Evolutionary conservation across 75 land plant genomes (phyloP), one percentile per base, ranked within the genome.

Genomic region (Picea glauca): DNA sequence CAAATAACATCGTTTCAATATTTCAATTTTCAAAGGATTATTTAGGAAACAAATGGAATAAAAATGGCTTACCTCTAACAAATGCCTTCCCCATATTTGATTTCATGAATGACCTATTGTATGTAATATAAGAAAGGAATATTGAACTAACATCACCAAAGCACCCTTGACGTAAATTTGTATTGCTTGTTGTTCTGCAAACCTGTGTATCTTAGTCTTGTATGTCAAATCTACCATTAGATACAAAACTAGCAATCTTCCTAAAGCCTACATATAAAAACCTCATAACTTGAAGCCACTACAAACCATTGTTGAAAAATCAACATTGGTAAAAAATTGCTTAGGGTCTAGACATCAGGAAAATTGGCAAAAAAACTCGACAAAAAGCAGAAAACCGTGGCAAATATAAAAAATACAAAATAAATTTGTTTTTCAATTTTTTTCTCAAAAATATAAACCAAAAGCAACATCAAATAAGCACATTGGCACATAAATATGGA

Each of bases 61-160:
- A 43, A 80, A 56, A 77, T 35, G 20, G 20, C 0, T 63, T 65
- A 91, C 93, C 96, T 90, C 93, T 83, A 76, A 90, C 62, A 72
- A 87, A 93, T 31, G 91, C 88, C 62, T 91, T 91, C 59, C 88
- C 83, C 72, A 87, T 76, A 30, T 85, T 77, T 13, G 83, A 66
- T 17, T 78, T 83, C 85, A 66, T 80, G 84, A 93, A 80, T 38
- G 93, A 89, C 83, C 89, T 81, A 20, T 33, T 84, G 43, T 78
- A 80, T 67, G 83, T 83, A 1, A 87, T 77, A 73, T 85, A 79
- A 3, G 92, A 93, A 12, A 93, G 89, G 77, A 84, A 93, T 67
- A 93, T 79, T 72, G 84, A 86, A 32, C 85, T 83, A 70, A 79
- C 74, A 30, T 85, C 85, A 13, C 72, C 81, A 84, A 91, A 35